Percentiles rank a stretch among this genome's conserved stretches.
These are phyloP conservation scores for Adansonia digitata DNA, from an alignment of 345 rosid genomes.

Conservation along the genomic window DNA sequence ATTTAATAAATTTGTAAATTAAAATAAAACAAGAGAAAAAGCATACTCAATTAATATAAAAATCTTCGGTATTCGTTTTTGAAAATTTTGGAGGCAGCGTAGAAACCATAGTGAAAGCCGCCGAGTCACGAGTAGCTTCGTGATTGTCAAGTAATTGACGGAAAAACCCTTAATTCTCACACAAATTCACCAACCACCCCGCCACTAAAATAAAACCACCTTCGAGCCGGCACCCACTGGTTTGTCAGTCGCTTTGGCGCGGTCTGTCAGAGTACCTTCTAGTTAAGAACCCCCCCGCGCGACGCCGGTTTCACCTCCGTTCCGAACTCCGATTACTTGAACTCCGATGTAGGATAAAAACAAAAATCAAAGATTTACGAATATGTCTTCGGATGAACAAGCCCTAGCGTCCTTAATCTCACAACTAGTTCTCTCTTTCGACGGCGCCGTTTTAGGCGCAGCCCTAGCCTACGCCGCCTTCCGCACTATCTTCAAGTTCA, in stretches of 20 bases:
- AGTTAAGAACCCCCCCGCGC: no score
- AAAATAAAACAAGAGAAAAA: no score
- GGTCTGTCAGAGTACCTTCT: no score
- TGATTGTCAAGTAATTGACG: background rate
- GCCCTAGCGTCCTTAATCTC: conserved; percentile 45
- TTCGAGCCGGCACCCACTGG: background rate
- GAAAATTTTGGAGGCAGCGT: no score
- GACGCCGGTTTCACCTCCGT: no score
- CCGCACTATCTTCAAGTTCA: conserved; percentile 46
- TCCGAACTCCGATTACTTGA: no score
- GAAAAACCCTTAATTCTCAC: background rate
- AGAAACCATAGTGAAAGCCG: no score
- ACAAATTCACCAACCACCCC: background rate
- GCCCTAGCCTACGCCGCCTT: conserved; percentile 65
- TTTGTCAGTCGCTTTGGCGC: no score
- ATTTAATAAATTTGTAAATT: no score
- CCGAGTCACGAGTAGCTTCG: background rate
- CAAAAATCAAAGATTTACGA: background rate
- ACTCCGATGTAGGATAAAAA: conserved; percentile 5
- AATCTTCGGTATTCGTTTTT: no score
- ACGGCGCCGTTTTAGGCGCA: conserved; percentile 80
- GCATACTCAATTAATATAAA: no score
- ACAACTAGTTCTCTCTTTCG: conserved; percentile 71
- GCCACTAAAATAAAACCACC: background rate
- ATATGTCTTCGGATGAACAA: conserved; percentile 78